phyloP scores from a whole-genome alignment of 2,329 filamentous ascomycete genomes.

The Diplodia seriata region DNA sequence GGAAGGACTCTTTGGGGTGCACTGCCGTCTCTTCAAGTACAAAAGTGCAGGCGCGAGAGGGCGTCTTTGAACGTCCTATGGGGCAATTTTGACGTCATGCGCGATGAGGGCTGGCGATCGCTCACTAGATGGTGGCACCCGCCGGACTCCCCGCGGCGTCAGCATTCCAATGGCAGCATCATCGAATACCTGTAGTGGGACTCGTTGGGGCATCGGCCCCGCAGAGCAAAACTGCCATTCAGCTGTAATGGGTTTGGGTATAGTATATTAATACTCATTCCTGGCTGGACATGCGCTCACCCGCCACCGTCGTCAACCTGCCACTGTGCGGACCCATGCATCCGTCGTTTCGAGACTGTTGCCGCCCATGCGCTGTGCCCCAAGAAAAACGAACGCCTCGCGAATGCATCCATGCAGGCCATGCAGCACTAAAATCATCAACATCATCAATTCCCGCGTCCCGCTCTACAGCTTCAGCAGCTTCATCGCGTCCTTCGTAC shows the following conservation, averaged over 20 bases:
- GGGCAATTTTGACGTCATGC: slow-evolving; percentile 21
- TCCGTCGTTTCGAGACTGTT: not conserved
- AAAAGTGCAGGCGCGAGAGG: not conserved
- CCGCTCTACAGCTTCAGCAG: slow-evolving; percentile 28
- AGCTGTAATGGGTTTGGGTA: slow-evolving; percentile 25
- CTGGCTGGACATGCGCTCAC: slow-evolving; percentile 26
- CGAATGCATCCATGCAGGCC: slow-evolving; percentile 29
- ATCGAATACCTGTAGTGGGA: not conserved
- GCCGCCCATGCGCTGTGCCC: slow-evolving; percentile 23
- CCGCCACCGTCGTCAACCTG: slow-evolving; percentile 2
- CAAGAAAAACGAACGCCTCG: slow-evolving; percentile 19
- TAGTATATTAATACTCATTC: slow-evolving; percentile 15
- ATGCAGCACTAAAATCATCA: slow-evolving; percentile 31
- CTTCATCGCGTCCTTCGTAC: slow-evolving; percentile 58
- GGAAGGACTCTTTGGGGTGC: not conserved
- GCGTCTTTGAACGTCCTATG: not conserved
- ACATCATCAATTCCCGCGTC: slow-evolving; percentile 25
- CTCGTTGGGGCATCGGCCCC: not conserved
- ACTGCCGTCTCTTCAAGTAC: not conserved
- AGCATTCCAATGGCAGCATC: slow-evolving; percentile 12
- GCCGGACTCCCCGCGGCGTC: slow-evolving; percentile 3
- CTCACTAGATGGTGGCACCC: not conserved
- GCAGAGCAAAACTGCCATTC: slow-evolving; percentile 1
- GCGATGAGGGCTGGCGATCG: slow-evolving; percentile 5
- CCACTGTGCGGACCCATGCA: not conserved